A percentile compares a stretch with the other conserved stretches of the same genome.
Evolutionary conservation across 371 early-diverging fungal genomes (phyloP).

Genomic region (Mortierella sp.): DNA sequence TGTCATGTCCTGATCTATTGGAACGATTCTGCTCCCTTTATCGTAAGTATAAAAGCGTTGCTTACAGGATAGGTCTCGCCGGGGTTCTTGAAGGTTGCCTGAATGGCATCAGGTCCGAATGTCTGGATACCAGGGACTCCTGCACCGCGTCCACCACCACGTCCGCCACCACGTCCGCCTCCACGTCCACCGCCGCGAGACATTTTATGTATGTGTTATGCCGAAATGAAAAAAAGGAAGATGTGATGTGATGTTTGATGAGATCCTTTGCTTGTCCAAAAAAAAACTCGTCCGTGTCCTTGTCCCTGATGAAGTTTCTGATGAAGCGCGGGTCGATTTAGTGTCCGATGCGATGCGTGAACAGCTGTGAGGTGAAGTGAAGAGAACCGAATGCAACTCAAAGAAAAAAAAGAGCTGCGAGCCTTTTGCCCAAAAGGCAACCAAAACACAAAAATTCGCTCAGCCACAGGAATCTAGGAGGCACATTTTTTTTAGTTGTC

Average conservation of each 20-base stretch:
- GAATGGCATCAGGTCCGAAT: conserved; percentile 55
- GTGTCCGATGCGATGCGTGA: not conserved
- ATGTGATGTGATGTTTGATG: not conserved
- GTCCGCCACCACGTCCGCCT: conserved; percentile 48
- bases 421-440: not conserved
- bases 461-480: not conserved
- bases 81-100: conserved; percentile 54
- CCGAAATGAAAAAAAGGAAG: not conserved
- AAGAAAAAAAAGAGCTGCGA: not conserved
- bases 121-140: conserved; percentile 42
- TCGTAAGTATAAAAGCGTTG: not conserved
- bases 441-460: conserved; percentile 4
- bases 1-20: not conserved
- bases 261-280: not conserved
- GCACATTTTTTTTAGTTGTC: not conserved
- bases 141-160: conserved; percentile 44
- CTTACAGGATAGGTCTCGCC: conserved; percentile 53
- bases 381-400: not conserved
- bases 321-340: not conserved
- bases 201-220: conserved; percentile 19
- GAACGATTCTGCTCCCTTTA: not conserved
- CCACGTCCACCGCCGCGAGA: conserved; percentile 47
- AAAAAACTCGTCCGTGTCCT: not conserved
- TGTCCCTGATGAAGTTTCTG: not conserved
- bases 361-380: not conserved